phyloP scores from a whole-genome alignment of 108 stramenopile genomes.

The Cylindrotheca fusiformis region DNA sequence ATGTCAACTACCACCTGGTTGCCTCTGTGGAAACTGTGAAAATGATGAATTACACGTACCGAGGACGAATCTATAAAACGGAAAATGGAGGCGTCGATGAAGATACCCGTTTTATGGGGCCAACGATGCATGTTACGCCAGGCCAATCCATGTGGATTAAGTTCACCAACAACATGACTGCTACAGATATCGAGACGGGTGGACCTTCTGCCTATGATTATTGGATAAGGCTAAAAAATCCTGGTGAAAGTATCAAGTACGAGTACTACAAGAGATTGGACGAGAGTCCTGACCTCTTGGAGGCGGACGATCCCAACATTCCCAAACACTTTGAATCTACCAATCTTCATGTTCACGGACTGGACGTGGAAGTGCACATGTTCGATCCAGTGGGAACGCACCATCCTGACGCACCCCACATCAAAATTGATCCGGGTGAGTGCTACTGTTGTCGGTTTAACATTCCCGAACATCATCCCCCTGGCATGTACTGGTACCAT shows the following conservation, averaged over 20 bases:
- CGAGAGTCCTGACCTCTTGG: conserved; percentile 20
- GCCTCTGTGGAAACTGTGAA: conserved; percentile 23
- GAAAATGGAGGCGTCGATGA: neutral
- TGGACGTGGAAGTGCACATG: conserved; percentile 51
- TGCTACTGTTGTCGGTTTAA: conserved; percentile 48
- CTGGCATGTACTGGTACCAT: conserved; percentile 55
- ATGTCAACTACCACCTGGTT: conserved; percentile 41
- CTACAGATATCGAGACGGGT: neutral
- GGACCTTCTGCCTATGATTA: conserved; percentile 23
- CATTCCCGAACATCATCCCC: conserved; percentile 48
- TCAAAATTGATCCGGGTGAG: conserved; percentile 34
- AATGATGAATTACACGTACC: conserved; percentile 33
- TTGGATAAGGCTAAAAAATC: conserved; percentile 36
- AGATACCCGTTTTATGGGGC: conserved; percentile 25
- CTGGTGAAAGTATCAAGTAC: conserved; percentile 47
- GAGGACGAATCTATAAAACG: conserved; percentile 28
- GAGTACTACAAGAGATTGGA: conserved; percentile 32
- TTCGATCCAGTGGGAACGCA: conserved; percentile 51
- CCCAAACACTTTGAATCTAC: conserved; percentile 41
- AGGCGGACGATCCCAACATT: conserved; percentile 36
- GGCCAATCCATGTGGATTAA: conserved; percentile 49
- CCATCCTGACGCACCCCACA: conserved; percentile 35
- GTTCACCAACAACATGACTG: conserved; percentile 29
- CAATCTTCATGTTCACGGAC: conserved; percentile 47
- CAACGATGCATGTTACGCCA: conserved; percentile 41